Evolutionary conservation across 2,329 filamentous ascomycete genomes (phyloP), one percentile per base, ranked within the genome.

Genomic region (Trichoderma cornu-damae): DNA sequence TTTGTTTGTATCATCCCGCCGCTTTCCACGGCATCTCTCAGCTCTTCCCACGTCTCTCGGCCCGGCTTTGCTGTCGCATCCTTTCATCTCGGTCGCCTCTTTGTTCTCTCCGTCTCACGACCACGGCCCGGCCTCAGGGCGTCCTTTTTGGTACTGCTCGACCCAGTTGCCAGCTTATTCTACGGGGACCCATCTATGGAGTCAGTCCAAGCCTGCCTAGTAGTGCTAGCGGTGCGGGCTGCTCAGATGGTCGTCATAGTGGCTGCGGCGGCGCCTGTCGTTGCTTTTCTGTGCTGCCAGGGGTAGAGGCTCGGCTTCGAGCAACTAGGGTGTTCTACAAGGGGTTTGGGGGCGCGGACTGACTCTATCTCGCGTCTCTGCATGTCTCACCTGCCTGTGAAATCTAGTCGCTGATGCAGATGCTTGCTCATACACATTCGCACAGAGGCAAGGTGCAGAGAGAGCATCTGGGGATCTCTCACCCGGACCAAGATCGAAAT

Each of bases 51-150:
- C 18, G 4, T 35, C 12, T 47, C 30, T 55, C 30, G 30, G 51
- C 51, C 42, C 51, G 42, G 40, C 42, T 34, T 24, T 55, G 49
- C 38, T 40, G 28, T 30, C 42, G 12, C 34, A 54, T 46, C 51
- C 42, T 26, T 55, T 26, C 42, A 55, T 55, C 51, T 47, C 30
- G 42, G 51, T 16, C 47, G 22, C 16, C 28, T 26, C 18, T n/a
- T 52, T 18, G 11, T 18, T 8, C 37, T 22, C 34, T 16, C 16
- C 4, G 14, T 5, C 18, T 12, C 48, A 14, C 9, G 35, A 51
- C 11, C 11, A 30, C 20, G 30, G 3, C 14, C 8, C 20, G 9
- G 14, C 18, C 46, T 48, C 46, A 34, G n/a, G 20, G 7, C 9
- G 16, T 22, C 14, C 35, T 8, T 6, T 20, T 20, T 43, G 28